phyloP scores from a whole-genome alignment of 305 asterid genomes.

The Fraxinus baroniana region DNA sequence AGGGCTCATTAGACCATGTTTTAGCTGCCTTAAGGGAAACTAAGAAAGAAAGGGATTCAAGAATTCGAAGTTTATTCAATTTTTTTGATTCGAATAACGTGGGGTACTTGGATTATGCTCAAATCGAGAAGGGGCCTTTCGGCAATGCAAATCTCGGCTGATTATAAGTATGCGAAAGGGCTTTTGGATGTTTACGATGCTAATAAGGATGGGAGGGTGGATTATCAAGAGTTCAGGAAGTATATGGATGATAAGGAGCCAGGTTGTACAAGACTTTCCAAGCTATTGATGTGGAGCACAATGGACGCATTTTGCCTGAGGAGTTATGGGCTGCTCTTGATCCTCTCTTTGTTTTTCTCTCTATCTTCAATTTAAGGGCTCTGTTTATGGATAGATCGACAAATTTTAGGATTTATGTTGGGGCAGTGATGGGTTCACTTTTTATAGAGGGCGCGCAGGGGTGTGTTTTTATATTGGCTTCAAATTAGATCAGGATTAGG shows the following conservation, averaged over 20 bases:
- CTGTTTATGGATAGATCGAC: no score
- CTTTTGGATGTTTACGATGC: conserved; percentile 79
- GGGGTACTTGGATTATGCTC: conserved; percentile 71
- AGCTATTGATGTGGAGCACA: conserved; percentile 97
- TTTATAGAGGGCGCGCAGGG: no score
- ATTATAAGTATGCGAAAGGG: conserved; percentile 97
- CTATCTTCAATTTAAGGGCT: no score
- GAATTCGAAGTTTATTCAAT: conserved; percentile 71
- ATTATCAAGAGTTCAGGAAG: conserved; percentile 86
- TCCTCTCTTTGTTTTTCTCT: no score
- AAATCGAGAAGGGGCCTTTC: conserved; percentile 82
- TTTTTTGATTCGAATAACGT: conserved; percentile 68
- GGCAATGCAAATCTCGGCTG: conserved; percentile 89
- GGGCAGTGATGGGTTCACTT: no score
- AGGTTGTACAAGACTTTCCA: conserved; percentile 85
- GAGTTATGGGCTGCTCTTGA: conserved; percentile 96
- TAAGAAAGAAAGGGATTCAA: conserved; percentile 72
- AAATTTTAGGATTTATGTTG: no score
- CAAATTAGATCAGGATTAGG: no score
- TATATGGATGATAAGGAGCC: conserved; percentile 99
- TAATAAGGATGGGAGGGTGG: conserved; percentile 89
- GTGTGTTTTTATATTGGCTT: no score
- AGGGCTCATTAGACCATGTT: conserved; percentile 93
- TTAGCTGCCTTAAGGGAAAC: conserved; percentile 81
- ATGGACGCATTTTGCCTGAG: conserved; percentile 96